A percentile compares a stretch with the other conserved stretches of the same genome.
Evolutionary conservation across 257 asterid species (phyloP).

Genomic region (Osmanthus fragrans): DNA sequence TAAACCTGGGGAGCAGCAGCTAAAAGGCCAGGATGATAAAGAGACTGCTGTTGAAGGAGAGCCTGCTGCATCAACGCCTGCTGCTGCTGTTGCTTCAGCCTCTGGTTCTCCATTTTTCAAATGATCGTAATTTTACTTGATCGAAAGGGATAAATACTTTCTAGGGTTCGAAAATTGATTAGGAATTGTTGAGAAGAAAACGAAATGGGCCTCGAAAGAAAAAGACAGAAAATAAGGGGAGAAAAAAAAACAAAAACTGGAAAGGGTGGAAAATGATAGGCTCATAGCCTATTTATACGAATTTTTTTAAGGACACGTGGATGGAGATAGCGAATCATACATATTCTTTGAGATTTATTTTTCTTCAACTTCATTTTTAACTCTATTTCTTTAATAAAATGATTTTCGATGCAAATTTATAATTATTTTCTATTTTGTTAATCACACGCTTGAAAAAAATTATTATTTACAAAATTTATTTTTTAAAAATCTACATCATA

Average conservation of each 20-base stretch:
- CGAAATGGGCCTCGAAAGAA: slow-evolving; percentile 22
- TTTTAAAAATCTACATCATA: too few species aligned
- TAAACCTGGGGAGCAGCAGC: slow-evolving; percentile 85
- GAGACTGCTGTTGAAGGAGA: slow-evolving; percentile 87
- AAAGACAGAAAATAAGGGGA: not conserved
- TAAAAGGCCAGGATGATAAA: slow-evolving; percentile 90
- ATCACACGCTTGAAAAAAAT: too few species aligned
- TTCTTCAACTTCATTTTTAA: too few species aligned
- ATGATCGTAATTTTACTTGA: slow-evolving; percentile 11
- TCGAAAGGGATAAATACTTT: slow-evolving; percentile 19
- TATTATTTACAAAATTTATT: too few species aligned
- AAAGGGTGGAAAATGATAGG: not conserved
- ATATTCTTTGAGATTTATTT: too few species aligned
- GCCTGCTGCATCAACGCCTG: slow-evolving; percentile 98
- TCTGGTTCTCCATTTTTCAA: slow-evolving; percentile 75
- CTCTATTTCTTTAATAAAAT: too few species aligned
- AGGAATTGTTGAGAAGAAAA: slow-evolving; percentile 49
- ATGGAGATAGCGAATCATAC: too few species aligned
- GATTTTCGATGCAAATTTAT: too few species aligned
- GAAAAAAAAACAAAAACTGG: too few species aligned
- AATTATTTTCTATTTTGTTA: too few species aligned
- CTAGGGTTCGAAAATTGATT: slow-evolving; percentile 23
- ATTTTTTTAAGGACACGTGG: too few species aligned
- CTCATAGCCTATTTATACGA: too few species aligned
- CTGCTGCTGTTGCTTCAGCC: slow-evolving; percentile 86